Percentiles rank a stretch among this genome's conserved stretches.
These are phyloP conservation scores for Yamadazyma diospyri DNA, from an alignment of 1,139 yeast genomes.

Conservation along the genomic window DNA sequence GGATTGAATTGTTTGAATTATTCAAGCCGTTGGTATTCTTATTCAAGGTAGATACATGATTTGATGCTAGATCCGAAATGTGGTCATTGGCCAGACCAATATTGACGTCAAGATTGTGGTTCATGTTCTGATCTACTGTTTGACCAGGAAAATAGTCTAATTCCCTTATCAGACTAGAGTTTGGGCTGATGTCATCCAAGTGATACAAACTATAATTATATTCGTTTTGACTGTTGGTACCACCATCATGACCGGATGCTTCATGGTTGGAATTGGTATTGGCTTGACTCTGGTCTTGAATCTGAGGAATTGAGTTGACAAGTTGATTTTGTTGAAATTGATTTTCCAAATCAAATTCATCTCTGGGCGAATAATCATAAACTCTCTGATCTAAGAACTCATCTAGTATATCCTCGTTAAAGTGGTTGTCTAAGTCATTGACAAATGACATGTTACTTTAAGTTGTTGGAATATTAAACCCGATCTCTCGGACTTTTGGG, in stretches of 20 bases:
- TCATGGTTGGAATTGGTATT: not conserved
- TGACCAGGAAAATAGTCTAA: slow-evolving; percentile 2
- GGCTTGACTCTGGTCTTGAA: not conserved
- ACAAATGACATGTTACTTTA: slow-evolving; percentile 3
- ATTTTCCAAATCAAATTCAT: slow-evolving; percentile 10
- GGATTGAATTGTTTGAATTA: not conserved
- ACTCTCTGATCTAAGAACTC: slow-evolving; percentile 58
- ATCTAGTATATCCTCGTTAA: slow-evolving; percentile 44
- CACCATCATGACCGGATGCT: not conserved
- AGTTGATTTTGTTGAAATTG: not conserved
- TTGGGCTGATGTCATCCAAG: slow-evolving; percentile 46
- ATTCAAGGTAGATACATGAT: too few species aligned
- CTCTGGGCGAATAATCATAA: slow-evolving; percentile 30
- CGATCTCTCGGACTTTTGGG: too few species aligned
- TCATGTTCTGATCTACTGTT: not conserved
- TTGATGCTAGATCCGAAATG: too few species aligned
- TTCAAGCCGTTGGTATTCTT: not conserved
- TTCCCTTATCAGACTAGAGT: slow-evolving; percentile 12
- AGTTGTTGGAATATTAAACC: too few species aligned
- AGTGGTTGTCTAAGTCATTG: slow-evolving; percentile 5
- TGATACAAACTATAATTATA: slow-evolving; percentile 5
- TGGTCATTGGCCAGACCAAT: not conserved
- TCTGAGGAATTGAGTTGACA: too few species aligned
- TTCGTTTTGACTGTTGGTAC: not conserved
- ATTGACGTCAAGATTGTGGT: not conserved